phyloP scores from a whole-genome alignment of 805 yeast genomes.

The Osmozyma mogii region DNA sequence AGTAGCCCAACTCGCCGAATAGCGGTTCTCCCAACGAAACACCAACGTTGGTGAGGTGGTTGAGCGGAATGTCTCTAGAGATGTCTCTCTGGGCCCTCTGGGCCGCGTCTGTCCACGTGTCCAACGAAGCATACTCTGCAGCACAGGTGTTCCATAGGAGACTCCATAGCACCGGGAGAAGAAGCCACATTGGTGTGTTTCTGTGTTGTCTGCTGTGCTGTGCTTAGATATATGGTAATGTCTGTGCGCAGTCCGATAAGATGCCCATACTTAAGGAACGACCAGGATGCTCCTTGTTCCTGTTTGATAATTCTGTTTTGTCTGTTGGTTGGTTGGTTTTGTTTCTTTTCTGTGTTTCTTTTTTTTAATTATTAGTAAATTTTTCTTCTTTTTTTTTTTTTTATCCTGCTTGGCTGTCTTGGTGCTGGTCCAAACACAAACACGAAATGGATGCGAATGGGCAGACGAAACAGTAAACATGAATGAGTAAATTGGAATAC shows the following conservation, averaged over 20 bases:
- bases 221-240: no score
- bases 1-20: slow-evolving; percentile 25
- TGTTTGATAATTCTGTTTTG: no score
- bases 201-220: no score
- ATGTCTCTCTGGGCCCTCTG: slow-evolving; percentile 30
- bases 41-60: slow-evolving; percentile 27
- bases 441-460: no score
- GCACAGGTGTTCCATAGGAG: slow-evolving; percentile 3
- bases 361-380: no score
- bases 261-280: background rate
- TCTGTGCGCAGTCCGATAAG: background rate
- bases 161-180: background rate
- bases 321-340: no score
- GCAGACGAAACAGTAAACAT: no score
- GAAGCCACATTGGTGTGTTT: background rate
- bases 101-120: slow-evolving; percentile 13
- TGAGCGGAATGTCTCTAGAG: slow-evolving; percentile 21
- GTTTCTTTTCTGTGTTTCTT: no score
- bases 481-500: no score
- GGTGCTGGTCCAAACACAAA: no score
- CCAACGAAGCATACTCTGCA: slow-evolving; percentile 4
- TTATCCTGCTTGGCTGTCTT: no score
- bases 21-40: slow-evolving; percentile 21
- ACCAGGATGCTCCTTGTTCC: slow-evolving; percentile 1
- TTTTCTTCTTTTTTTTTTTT: no score